These are phyloP conservation scores for Salvia rosmarinus DNA, from an alignment of 257 asterid species.

Conservation along the genomic window DNA sequence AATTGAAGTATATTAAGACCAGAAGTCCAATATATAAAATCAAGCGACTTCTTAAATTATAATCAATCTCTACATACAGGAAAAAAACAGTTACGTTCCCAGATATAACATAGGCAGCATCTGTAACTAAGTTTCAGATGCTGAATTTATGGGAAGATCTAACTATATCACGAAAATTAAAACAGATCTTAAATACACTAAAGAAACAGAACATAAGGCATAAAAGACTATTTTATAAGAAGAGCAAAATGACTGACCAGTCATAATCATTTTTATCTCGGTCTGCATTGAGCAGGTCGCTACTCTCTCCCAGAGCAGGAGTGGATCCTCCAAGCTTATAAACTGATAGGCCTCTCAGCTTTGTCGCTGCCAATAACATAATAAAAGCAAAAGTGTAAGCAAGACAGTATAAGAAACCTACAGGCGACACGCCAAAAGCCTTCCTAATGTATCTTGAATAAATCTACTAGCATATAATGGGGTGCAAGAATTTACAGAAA, in stretches of 20 bases:
- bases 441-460: constrained; percentile 16
- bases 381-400: constrained; percentile 35
- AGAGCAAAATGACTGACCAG: constrained; percentile 62
- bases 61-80: constrained; percentile 34
- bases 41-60: constrained; percentile 14
- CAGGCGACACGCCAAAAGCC: constrained; percentile 2
- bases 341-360: constrained; percentile 61
- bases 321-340: constrained; percentile 69
- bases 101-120: neutral
- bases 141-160: constrained; percentile 2
- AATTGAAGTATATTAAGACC: constrained; percentile 32
- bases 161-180: neutral
- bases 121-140: neutral
- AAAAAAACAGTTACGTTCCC: neutral
- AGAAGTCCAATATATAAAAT: constrained; percentile 22
- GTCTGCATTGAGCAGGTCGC: constrained; percentile 77
- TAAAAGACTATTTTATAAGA: constrained; percentile 16
- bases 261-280: constrained; percentile 94
- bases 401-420: constrained; percentile 26
- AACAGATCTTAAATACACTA: constrained; percentile 1
- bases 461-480: constrained; percentile 35
- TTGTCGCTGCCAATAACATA: constrained; percentile 61
- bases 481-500: constrained; percentile 62
- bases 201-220: neutral
- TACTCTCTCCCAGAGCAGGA: constrained; percentile 83